These are phyloP conservation scores for Aleurites moluccanus DNA, from an alignment of 441 rosid genomes.

Conservation along the genomic window DNA sequence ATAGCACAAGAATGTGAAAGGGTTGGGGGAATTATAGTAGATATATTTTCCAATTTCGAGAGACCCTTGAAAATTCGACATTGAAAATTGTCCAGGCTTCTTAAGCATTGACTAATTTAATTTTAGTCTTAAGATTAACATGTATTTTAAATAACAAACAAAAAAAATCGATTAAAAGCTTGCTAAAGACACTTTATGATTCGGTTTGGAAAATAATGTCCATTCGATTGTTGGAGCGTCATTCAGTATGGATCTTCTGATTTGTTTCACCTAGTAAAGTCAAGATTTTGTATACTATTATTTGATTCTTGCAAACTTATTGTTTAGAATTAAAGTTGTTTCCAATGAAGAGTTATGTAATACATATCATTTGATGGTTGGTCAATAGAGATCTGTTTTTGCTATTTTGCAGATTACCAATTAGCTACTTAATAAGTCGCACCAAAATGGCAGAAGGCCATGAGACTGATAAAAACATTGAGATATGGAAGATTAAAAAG, in stretches of 20 bases:
- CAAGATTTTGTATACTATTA: background rate
- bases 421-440: background rate
- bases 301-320: background rate
- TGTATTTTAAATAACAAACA: background rate
- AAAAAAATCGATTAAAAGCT: background rate
- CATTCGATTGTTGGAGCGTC: background rate
- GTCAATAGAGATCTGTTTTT: background rate
- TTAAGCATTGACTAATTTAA: background rate
- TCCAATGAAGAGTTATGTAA: too few relatives aligned
- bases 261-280: background rate
- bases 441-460: constrained; percentile 57
- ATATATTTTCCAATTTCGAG: too few relatives aligned
- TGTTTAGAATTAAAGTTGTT: background rate
- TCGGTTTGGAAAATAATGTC: background rate
- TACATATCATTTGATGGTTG: background rate
- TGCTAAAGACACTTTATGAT: background rate
- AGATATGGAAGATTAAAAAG: constrained; percentile 89
- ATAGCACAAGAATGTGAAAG: too few relatives aligned
- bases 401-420: constrained; percentile 9
- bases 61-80: background rate
- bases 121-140: background rate
- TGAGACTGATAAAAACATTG: constrained; percentile 68
- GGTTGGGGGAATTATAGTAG: too few relatives aligned
- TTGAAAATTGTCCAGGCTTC: background rate
- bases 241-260: background rate